Evolutionary conservation across 345 rosid species (phyloP).

Genomic region (Eucalyptus polybractea): DNA sequence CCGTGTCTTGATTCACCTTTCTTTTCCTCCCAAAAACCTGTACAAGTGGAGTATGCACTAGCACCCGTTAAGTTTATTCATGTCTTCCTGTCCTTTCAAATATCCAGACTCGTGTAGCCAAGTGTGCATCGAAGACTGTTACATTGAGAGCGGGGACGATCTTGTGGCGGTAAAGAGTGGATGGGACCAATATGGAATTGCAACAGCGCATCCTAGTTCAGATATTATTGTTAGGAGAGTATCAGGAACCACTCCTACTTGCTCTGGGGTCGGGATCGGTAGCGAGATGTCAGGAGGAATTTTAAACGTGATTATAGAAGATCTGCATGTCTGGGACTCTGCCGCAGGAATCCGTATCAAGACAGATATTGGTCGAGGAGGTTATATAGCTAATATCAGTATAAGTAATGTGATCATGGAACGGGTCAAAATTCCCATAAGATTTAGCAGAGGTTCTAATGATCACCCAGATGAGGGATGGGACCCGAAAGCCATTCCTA

Average conservation of each 20-base stretch:
- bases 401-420: slow-evolving; percentile 54
- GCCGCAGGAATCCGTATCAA: slow-evolving; percentile 90
- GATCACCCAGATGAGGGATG: slow-evolving; percentile 86
- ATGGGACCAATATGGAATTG: slow-evolving; percentile 92
- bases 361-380: slow-evolving; percentile 89
- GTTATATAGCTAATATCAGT: slow-evolving; percentile 63
- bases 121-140: slow-evolving; percentile 89
- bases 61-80: background rate
- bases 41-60: background rate
- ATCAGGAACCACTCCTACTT: slow-evolving; percentile 89
- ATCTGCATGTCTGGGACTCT: slow-evolving; percentile 75
- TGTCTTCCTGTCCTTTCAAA: background rate
- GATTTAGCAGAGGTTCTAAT: slow-evolving; percentile 81
- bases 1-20: background rate
- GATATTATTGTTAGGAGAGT: slow-evolving; percentile 61
- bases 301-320: slow-evolving; percentile 50
- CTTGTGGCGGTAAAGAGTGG: slow-evolving; percentile 96
- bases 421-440: slow-evolving; percentile 74
- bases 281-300: slow-evolving; percentile 99
- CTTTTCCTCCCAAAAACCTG: background rate
- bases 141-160: slow-evolving; percentile 93
- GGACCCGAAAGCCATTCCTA: slow-evolving; percentile 77
- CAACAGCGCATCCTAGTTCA: slow-evolving; percentile 79
- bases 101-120: slow-evolving; percentile 75
- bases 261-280: slow-evolving; percentile 94